These are phyloP conservation scores for Pseudoneurospora amorphoporcata DNA, from an alignment of 495 filamentous ascomycete species.

Conservation along the genomic window DNA sequence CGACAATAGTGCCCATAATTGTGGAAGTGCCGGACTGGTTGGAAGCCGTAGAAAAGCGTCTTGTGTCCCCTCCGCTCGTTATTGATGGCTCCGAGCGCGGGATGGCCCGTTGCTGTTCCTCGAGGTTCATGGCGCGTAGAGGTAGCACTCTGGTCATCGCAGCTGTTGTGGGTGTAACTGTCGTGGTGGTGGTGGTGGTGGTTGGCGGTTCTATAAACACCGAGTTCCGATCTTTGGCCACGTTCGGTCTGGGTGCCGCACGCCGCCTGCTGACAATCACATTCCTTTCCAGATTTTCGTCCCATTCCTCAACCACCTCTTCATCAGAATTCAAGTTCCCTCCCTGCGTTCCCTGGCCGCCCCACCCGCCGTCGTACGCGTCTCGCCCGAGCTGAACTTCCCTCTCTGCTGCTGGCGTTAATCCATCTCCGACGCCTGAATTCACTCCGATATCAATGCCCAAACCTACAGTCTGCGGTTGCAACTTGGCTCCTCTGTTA, in stretches of 20 bases:
- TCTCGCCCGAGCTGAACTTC: slow-evolving; percentile 23
- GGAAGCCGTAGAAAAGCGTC: slow-evolving; percentile 52
- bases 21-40: slow-evolving; percentile 52
- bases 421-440: slow-evolving; percentile 20
- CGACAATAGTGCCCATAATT: slow-evolving; percentile 58
- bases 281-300: slow-evolving; percentile 46
- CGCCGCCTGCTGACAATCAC: slow-evolving; percentile 43
- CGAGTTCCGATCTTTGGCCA: slow-evolving; percentile 16
- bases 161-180: slow-evolving; percentile 32
- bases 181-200: slow-evolving; percentile 21
- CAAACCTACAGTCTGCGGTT: slow-evolving; percentile 32
- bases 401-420: slow-evolving; percentile 26
- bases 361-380: slow-evolving; percentile 42
- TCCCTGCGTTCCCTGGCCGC: not conserved
- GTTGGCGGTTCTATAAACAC: slow-evolving; percentile 32
- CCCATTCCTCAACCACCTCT: slow-evolving; percentile 44
- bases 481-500: slow-evolving; percentile 16
- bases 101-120: slow-evolving; percentile 24
- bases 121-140: slow-evolving; percentile 35
- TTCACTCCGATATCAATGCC: slow-evolving; percentile 36
- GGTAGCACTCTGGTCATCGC: slow-evolving; percentile 23
- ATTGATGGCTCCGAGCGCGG: slow-evolving; percentile 30
- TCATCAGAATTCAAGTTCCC: slow-evolving; percentile 13
- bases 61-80: slow-evolving; percentile 31
- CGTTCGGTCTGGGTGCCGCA: slow-evolving; percentile 12